These are phyloP conservation scores for Pseudopithomyces maydicus DNA, from an alignment of 2,329 filamentous ascomycete genomes.

Conservation along the genomic window DNA sequence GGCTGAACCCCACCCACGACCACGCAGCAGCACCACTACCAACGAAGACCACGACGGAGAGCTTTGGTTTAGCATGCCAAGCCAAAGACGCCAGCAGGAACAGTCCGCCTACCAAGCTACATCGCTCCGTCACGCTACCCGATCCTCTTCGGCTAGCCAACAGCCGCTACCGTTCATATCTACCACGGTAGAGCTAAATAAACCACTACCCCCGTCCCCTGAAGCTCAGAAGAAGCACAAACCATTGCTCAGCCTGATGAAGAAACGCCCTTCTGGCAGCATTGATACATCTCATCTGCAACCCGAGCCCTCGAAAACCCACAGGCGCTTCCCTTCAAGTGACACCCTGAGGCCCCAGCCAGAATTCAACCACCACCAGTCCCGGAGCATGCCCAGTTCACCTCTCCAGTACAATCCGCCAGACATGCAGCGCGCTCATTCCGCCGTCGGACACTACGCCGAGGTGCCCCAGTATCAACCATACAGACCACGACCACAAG, in stretches of 20 bases:
- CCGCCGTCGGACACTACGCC: constrained; percentile 25
- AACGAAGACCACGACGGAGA: constrained; percentile 31
- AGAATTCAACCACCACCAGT: constrained; percentile 22
- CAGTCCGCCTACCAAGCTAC: constrained; percentile 37
- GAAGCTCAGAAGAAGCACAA: constrained; percentile 28
- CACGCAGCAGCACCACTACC: constrained; percentile 17
- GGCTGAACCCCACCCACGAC: constrained; percentile 23
- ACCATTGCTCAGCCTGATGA: constrained; percentile 32
- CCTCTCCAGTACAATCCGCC: constrained; percentile 24
- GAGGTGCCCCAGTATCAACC: constrained; percentile 21
- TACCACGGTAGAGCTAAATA: constrained; percentile 31
- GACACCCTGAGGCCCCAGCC: constrained; percentile 30
- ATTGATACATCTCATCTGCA: constrained; percentile 28
- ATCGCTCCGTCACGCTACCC: constrained; percentile 23
- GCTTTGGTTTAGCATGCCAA: constrained; percentile 38
- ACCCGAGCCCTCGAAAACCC: constrained; percentile 21
- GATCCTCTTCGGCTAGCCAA: constrained; percentile 18
- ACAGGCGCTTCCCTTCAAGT: constrained; percentile 27
- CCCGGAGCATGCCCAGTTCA: constrained; percentile 43
- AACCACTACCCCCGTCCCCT: constrained; percentile 35
- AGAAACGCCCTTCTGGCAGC: constrained; percentile 28
- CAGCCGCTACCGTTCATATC: constrained; percentile 24
- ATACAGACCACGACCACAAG: constrained; percentile 12
- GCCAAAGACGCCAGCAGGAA: constrained; percentile 17
- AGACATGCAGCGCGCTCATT: constrained; percentile 24